Evolutionary conservation across 1,284 basidiomycete genomes (phyloP), one percentile per base, ranked within the genome.

Genomic region (Mycosarcoma mackinlayi): DNA sequence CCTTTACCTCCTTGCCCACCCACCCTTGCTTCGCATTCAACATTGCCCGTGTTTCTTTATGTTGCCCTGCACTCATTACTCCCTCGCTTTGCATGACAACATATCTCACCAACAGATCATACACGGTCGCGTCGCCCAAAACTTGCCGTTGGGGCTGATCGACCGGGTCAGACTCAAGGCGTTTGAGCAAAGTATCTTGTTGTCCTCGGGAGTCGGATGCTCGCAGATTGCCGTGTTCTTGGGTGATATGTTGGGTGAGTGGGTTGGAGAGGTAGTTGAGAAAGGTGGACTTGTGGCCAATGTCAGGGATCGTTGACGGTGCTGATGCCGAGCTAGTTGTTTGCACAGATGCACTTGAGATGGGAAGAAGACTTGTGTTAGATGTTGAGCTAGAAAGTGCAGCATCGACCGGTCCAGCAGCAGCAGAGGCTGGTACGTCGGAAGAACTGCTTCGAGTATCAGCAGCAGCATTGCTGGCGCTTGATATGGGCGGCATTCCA

Each of bases 21-120:
- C 27, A 34, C 2, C 61, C 67, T 8, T 58, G 16, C 10, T 30
- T 7, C 6, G n/a, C 45, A 18, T 25, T 24, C 24, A 69, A 33
- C 24, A 69, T 28, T 16, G 46, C 59, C 0, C 28, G 35, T 4
- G 60, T 56, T 2, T 14, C 24, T 23, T 8, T 44, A 4, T 18
- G 4, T 21, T 19, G 6, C 8, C 21, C 19, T 21, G 8, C 37
- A 31, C 30, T 31, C 3, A 14, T n/a, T 18, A 19, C 35, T 1
- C 21, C 3, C 6, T 24, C 9, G 6, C 7, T 10, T n/a, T n/a
- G n/a, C 13, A 18, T 31, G 27, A 57, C 50, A 13, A 68, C 33
- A 10, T 68, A 59, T 14, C 40, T 25, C 0, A 56, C 18, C 7
- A 70, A 44, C 13, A 60, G 28, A 13, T 70, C 67, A 28, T 56